Base-by-base conservation (phyloP, 768 basidiomycete species). In the Lactifluus subvellereus region DNA sequence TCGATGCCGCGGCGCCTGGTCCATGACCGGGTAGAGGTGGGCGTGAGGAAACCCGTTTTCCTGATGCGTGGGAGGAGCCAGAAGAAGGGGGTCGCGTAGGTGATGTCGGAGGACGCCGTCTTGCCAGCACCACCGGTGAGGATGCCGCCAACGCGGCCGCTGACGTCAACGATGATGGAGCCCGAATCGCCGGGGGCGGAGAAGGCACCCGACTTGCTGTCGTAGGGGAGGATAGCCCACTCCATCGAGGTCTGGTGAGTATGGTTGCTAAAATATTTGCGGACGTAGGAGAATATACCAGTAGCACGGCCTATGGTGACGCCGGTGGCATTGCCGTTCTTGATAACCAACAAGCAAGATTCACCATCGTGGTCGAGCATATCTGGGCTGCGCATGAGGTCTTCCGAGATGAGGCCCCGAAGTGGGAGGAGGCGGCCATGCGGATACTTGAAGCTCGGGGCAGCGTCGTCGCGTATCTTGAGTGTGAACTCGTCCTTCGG, bases 81-180 rank as follows among this genome's bases (percentile, higher is more conserved):
- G 49, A 54, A 69, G 67, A 76, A 72, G 30, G 76, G 69, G 13
- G 77, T 78, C 50, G 74, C 74, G 65, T 78, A 77, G 30, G 77
- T 76, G 9, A 75, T 65, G 18, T 57, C 37, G 3, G 16, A 38
- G 3, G 55, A 52, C 68, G 66, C 45, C 3, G 65, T 62, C 57
- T 68, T 64, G 42, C 76, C 74, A 59, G 67, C 51, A 70, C 64
- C 69, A n/a, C 71, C 68, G 47, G 57, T 72, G 59, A 74, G 69
- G 30, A 74, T 56, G 14, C 70, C 74, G 45, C 63, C 64, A 47
- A 72, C 62, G 16, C 68, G 67, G 1, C 69, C 69, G 16, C 27
- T 27, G 18, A 59, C 50, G 42, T 72, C 52, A 61, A 62, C 71
- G 55, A 74, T 55, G 20, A 74, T 55, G 8, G 72, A 66, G 22